These are phyloP conservation scores for Pseudocercospora ulei DNA, from an alignment of 2,329 filamentous ascomycete genomes.

Conservation along the genomic window DNA sequence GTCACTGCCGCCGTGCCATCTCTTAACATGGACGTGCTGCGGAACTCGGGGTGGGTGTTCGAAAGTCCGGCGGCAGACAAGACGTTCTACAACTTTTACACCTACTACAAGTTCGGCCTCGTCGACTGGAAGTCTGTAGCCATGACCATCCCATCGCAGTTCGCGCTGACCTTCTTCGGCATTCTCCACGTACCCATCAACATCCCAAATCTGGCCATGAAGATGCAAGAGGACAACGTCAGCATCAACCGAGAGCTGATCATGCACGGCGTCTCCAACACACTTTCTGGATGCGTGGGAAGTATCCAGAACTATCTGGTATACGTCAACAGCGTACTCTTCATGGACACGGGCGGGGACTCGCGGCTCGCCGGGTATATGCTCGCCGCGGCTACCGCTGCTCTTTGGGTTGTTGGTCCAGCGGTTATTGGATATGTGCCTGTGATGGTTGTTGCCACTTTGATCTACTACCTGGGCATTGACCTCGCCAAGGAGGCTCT, in stretches of 20 bases:
- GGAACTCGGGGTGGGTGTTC: conserved; percentile 80
- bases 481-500: conserved; percentile 83
- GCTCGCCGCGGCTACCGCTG: conserved; percentile 68
- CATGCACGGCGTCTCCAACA: conserved; percentile 87
- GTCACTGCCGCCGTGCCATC: conserved; percentile 60
- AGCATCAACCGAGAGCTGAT: conserved; percentile 85
- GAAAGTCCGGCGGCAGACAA: conserved; percentile 71
- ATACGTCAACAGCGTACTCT: conserved; percentile 94
- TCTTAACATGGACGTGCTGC: conserved; percentile 57
- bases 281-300: conserved; percentile 72
- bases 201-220: conserved; percentile 82
- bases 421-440: conserved; percentile 87
- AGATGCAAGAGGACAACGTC: conserved; percentile 82
- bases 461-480: conserved; percentile 92
- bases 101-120: conserved; percentile 57
- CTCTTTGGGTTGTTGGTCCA: conserved; percentile 75
- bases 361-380: conserved; percentile 76
- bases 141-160: conserved; percentile 87
- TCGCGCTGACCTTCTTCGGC: conserved; percentile 94
- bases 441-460: conserved; percentile 87
- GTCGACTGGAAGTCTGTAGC: conserved; percentile 74
- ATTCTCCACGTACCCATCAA: conserved; percentile 97
- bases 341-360: conserved; percentile 85
- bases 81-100: conserved; percentile 97
- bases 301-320: conserved; percentile 96